phyloP scores from a whole-genome alignment of 176 grass and related monocot species.

The Oryza punctata region DNA sequence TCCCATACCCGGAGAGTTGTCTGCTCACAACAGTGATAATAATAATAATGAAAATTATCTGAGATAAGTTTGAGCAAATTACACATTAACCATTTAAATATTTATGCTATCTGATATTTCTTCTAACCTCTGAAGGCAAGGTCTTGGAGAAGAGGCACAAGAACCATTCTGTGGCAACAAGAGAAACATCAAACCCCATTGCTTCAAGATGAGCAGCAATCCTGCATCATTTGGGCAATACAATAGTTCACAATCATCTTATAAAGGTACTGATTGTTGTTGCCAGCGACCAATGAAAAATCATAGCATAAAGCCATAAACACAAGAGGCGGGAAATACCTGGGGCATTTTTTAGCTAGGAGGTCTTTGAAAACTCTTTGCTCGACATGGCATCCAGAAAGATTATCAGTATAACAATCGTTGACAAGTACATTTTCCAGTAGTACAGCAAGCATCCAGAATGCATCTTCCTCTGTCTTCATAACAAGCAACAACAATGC shows the following conservation, averaged over 20 bases:
- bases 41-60: conserved; percentile 1
- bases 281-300: neutral
- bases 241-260: neutral
- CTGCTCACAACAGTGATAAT: conserved; percentile 45
- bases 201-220: conserved; percentile 83
- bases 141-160: conserved; percentile 95
- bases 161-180: conserved; percentile 99
- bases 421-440: conserved; percentile 96
- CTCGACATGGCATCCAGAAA: conserved; percentile 98
- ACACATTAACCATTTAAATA: neutral
- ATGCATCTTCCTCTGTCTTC: conserved; percentile 94
- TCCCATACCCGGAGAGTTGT: conserved; percentile 96
- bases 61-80: neutral
- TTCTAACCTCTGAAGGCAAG: conserved; percentile 88
- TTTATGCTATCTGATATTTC: neutral
- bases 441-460: conserved; percentile 95
- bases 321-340: conserved; percentile 33
- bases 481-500: conserved; percentile 86
- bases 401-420: conserved; percentile 94
- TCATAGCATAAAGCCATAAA: neutral
- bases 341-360: conserved; percentile 92
- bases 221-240: conserved; percentile 49
- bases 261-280: neutral
- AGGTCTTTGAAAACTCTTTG: conserved; percentile 97
- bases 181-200: conserved; percentile 92